Evolutionary conservation across 176 grass and related monocot species (phyloP), one percentile per base, ranked within the genome.

Genomic region (Oryza australiensis): DNA sequence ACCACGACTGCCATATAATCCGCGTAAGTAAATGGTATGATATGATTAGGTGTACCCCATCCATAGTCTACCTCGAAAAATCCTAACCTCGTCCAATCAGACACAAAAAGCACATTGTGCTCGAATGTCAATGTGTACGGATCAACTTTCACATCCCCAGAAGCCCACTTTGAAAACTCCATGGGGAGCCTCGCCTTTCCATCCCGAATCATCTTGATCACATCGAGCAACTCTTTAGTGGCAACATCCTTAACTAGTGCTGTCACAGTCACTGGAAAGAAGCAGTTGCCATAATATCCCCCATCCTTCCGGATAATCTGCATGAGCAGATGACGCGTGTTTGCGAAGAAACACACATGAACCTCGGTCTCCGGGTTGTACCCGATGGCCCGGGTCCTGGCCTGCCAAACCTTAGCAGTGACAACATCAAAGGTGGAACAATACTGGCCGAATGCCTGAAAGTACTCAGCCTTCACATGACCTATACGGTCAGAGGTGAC

Each of bases 271-370:
- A 95, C 49, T 0, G 93, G 84, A 62, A 92, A 95, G 69, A 89
- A 91, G 59, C 93, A 95, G 13, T 95, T 92, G 2, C 90, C 93
- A 23, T 92, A 95, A 70, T 86, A 95, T 5, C 89, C 89, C 16
- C 87, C 84, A 3, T 80, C 70, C 63, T 90, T 88, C 0, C 89
- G 92, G 1, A 94, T 82, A 60, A 74, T 55, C 3, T 72, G 46
- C 2, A 27, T 40, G 22, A 94, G 83, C 23, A 91, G 89, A 59
- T 94, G 92, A 0, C 92, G 82, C 0, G 89, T 91, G 80, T 88
- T 94, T 7, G 92, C 92, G 51, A 93, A 93, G 80, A 93, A 93
- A 68, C 91, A 93, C 12, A 93, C 74, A 12, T 93, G 85, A 28
- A 94, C 89, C 11, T 45, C 4, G 10, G 38, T 41, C 62, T 86